Base-by-base conservation (phyloP, 768 basidiomycete species). In the Butyriboletus loyo region DNA sequence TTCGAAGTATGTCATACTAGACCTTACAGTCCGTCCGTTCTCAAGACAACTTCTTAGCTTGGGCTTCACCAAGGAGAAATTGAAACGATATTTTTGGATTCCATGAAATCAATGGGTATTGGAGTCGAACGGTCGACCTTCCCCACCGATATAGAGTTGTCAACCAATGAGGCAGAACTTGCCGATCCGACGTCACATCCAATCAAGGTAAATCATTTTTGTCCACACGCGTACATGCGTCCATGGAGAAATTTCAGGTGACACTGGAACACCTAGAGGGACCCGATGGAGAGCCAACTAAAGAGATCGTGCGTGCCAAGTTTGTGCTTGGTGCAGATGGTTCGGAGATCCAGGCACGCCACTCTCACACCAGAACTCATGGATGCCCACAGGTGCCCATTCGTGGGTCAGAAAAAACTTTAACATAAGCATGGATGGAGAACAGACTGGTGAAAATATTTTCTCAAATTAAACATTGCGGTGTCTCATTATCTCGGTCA, bases 291-390 rank as follows among this genome's bases (percentile, higher is more conserved):
- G 61, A 72, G 22, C 53, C 67, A 8, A 65, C 70, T 8, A 73
- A 73, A 13, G 87, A 89, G 63, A 70, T 79, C 7, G 82, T 90
- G 1, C 71, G 73, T 50, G 86, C 88, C 0, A 89, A 85, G 66
- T 92, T 82, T 61, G 83, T 91, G 1, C 72, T 92, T 30, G 90
- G 90, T 1, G 77, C 83, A 19, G 90, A 92, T 64, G 89, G 87
- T 81, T 62, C 36, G 73, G 54, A 25, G 36, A 14, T 10, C 38
- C 42, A 24, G 28, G 45, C 30, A 22, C 44, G 7, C 31, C 13
- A 37, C 19, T 24, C 19, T 3, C 40, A 27, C 22, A 13, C 34
- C 13, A 19, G 7, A 34, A n/a, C 53, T 49, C 27, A 65, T n/a
- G 32, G 40, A 7, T 30, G 10, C 43, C 11, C 31, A 35, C 59